A percentile compares a stretch with the other conserved stretches of the same genome.
Evolutionary conservation across 495 filamentous ascomycete species (phyloP).

Genomic region (Amphirosellinia nigrospora): DNA sequence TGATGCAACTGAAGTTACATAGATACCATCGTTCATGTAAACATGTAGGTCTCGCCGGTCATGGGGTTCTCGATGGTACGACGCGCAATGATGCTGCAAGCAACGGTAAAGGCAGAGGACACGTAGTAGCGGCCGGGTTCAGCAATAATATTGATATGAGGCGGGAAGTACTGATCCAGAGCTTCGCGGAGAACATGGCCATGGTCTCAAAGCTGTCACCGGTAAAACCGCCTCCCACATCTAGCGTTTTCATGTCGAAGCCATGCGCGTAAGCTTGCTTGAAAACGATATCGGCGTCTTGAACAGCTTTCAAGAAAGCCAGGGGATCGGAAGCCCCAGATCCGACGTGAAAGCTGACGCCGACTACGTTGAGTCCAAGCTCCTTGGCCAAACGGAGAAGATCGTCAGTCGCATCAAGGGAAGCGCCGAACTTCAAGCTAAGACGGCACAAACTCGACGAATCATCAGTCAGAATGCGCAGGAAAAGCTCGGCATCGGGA

Average conservation of each 20-base stretch:
- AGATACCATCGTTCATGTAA: constrained; percentile 95
- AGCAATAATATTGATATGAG: constrained; percentile 85
- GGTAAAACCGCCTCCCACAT: constrained; percentile 93
- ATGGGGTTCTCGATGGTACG: constrained; percentile 69
- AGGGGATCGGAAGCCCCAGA: constrained; percentile 90
- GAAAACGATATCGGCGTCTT: constrained; percentile 87
- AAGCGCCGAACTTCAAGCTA: constrained; percentile 96
- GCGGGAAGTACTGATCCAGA: constrained; percentile 85
- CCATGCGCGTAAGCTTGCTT: constrained; percentile 82
- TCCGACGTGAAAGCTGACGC: constrained; percentile 97
- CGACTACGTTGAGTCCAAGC: constrained; percentile 93
- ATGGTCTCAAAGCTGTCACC: constrained; percentile 89
- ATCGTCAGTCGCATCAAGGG: constrained; percentile 75
- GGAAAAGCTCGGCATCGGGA: constrained; percentile 86
- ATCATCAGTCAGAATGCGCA: constrained; percentile 95
- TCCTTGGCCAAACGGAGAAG: constrained; percentile 83
- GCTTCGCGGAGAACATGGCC: constrained; percentile 80
- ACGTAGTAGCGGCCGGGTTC: constrained; percentile 98
- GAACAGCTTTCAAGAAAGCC: constrained; percentile 87
- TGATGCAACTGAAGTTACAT: constrained; percentile 98
- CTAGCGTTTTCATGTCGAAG: constrained; percentile 81
- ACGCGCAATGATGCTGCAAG: constrained; percentile 93
- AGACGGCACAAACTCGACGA: constrained; percentile 91
- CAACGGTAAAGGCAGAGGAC: constrained; percentile 88
- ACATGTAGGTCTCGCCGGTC: constrained; percentile 81